A percentile compares a stretch with the other conserved stretches of the same genome.
phyloP scores from a whole-genome alignment of 371 early-diverging fungal species.

The Mucor irregularis region DNA sequence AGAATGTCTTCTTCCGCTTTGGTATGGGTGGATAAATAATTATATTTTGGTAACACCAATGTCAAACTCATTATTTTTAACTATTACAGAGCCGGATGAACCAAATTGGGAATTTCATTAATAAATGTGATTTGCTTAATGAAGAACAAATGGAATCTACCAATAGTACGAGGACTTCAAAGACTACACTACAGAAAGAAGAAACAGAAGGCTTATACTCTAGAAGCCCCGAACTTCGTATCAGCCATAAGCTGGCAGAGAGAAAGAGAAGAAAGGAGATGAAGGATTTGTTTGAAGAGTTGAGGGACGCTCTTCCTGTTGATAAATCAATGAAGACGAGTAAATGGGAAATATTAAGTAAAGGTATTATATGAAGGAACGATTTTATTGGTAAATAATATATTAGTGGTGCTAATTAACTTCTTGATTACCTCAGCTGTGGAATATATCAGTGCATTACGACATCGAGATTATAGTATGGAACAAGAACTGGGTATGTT shows the following conservation, averaged over 20 bases:
- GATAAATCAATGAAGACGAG: conserved; percentile 69
- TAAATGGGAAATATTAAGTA: conserved; percentile 80
- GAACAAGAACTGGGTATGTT: conserved; percentile 11
- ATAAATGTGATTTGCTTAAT: background rate
- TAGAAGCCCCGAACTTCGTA: conserved; percentile 58
- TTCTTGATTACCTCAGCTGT: conserved; percentile 2
- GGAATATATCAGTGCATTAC: conserved; percentile 10
- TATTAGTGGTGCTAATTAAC: background rate
- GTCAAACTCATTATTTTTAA: background rate
- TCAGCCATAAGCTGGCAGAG: conserved; percentile 78
- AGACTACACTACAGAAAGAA: background rate
- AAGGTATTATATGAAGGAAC: no score
- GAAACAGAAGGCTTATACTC: conserved; percentile 45
- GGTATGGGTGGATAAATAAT: background rate
- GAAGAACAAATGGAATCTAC: background rate
- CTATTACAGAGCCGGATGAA: background rate
- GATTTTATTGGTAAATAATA: no score
- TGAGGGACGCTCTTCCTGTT: conserved; percentile 64
- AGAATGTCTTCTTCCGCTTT: conserved; percentile 2
- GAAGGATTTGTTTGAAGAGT: conserved; percentile 81
- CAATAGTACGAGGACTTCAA: background rate
- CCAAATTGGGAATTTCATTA: background rate
- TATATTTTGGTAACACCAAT: conserved; percentile 3
- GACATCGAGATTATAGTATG: conserved; percentile 9
- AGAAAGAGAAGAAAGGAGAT: conserved; percentile 76